These are phyloP conservation scores for Penicillium sp. DNA, from an alignment of 2,329 filamentous ascomycete species.

Conservation along the genomic window DNA sequence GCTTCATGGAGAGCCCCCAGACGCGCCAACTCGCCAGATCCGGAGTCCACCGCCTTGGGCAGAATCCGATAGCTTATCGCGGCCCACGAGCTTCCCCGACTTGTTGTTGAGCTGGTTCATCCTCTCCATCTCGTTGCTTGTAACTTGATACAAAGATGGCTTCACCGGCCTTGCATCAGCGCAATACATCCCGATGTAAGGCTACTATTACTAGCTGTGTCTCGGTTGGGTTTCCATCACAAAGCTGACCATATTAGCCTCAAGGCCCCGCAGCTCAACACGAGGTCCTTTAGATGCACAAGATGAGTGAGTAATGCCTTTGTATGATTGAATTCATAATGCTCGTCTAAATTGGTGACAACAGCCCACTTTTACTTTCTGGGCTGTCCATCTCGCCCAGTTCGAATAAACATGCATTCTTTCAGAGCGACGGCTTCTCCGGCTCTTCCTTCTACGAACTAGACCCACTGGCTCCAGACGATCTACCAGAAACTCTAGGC, in stretches of 20 bases:
- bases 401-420: conserved; percentile 19
- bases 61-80: conserved; percentile 35
- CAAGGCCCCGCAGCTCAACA: conserved; percentile 58
- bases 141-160: neutral
- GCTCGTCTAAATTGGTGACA: neutral
- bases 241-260: conserved; percentile 36
- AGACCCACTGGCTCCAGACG: conserved; percentile 40
- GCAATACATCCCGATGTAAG: conserved; percentile 46
- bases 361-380: conserved; percentile 34
- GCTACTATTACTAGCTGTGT: neutral
- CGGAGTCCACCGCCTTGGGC: conserved; percentile 35
- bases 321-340: neutral
- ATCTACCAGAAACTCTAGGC: conserved; percentile 46
- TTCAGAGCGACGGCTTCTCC: conserved; percentile 25
- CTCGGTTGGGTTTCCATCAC: neutral
- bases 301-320: conserved; percentile 65
- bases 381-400: conserved; percentile 25
- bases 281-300: conserved; percentile 73
- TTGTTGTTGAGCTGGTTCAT: conserved; percentile 23
- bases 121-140: conserved; percentile 14
- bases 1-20: conserved; percentile 26
- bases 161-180: conserved; percentile 32
- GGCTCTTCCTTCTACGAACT: conserved; percentile 39
- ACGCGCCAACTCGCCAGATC: conserved; percentile 37
- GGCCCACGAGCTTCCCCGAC: conserved; percentile 17